Conservation (phyloP, 2,329 filamentous ascomycete species). For the Epicoccum sorghinum region DNA sequence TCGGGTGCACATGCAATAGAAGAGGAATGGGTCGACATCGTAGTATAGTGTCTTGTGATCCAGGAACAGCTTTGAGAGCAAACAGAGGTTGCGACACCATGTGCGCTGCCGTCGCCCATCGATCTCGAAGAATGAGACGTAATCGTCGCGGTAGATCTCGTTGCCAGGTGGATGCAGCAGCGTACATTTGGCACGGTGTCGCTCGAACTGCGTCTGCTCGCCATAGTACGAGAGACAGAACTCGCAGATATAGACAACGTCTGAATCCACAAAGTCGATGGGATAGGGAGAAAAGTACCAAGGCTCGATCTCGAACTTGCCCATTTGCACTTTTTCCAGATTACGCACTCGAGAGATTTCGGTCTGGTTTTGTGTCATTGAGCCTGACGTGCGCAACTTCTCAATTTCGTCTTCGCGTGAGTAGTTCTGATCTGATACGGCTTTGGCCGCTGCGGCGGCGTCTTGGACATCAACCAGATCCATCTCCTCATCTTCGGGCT, state of each 20-base stretch:
- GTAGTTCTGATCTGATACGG: conserved; percentile 61
- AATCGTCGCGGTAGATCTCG: conserved; percentile 95
- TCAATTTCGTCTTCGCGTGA: conserved; percentile 92
- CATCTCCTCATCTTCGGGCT: conserved; percentile 58
- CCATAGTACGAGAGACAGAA: conserved; percentile 94
- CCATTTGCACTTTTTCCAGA: conserved; percentile 92
- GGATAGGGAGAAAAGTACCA: conserved; percentile 99
- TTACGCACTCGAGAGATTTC: conserved; percentile 97
- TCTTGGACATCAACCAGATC: conserved; percentile 60
- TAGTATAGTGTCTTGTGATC: conserved; percentile 99
- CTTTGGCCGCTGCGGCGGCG: conserved; percentile 60
- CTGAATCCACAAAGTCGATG: conserved; percentile 82
- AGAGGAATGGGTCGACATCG: conserved; percentile 98
- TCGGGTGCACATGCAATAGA: conserved; percentile 95
- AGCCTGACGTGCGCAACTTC: conserved; percentile 89
- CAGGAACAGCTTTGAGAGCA: conserved; percentile 94
- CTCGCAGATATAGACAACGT: conserved; percentile 95
- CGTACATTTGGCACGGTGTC: conserved; percentile 89
- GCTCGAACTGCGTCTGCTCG: conserved; percentile 78
- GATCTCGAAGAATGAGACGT: conserved; percentile 95
- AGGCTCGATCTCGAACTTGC: conserved; percentile 86
- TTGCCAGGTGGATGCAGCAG: conserved; percentile 94
- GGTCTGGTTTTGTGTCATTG: conserved; percentile 98
- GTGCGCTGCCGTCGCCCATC: conserved; percentile 92
- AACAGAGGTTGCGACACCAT: conserved; percentile 94